phyloP scores from a whole-genome alignment of 2,329 filamentous ascomycete genomes.

The Ceratocystis harringtonii region DNA sequence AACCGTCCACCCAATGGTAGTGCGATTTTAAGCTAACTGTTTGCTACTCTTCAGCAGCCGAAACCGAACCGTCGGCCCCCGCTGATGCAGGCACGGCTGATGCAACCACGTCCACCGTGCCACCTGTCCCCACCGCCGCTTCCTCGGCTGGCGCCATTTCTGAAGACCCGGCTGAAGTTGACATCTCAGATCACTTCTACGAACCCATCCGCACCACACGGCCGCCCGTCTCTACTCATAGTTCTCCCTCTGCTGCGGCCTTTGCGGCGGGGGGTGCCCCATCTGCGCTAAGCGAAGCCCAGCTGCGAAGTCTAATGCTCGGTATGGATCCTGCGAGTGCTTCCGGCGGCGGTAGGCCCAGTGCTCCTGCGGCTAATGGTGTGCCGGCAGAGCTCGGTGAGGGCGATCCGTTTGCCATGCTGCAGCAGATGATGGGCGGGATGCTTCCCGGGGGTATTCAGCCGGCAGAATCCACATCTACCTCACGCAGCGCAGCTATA shows the following conservation, averaged over 20 bases:
- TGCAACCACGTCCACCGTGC: constrained; percentile 9
- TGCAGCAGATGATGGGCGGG: constrained; percentile 49
- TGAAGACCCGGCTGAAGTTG: constrained; percentile 59
- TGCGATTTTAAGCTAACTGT: too few species aligned
- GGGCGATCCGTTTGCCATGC: constrained; percentile 36
- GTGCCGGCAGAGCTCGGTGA: constrained; percentile 18
- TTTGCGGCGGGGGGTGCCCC: constrained; percentile 21
- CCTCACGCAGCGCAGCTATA: constrained; percentile 29
- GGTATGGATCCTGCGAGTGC: constrained; percentile 33
- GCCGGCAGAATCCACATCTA: constrained; percentile 24
- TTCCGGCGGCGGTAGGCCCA: constrained; percentile 19
- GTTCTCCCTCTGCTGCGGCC: constrained; percentile 24
- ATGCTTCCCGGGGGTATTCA: constrained; percentile 31
- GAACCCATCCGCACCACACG: constrained; percentile 28
- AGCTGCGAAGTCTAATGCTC: constrained; percentile 50
- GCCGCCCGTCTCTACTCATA: constrained; percentile 20
- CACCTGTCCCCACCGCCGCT: constrained; percentile 21
- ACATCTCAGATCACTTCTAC: constrained; percentile 64
- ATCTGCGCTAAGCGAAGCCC: constrained; percentile 36
- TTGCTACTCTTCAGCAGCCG: background rate
- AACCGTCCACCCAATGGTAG: too few species aligned
- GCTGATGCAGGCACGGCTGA: background rate
- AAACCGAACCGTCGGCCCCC: constrained; percentile 10
- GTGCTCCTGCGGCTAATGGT: background rate
- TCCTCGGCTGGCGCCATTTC: constrained; percentile 21